These are phyloP conservation scores for Magnaporthales sp. DNA, from an alignment of 2,329 filamentous ascomycete genomes.

Conservation along the genomic window DNA sequence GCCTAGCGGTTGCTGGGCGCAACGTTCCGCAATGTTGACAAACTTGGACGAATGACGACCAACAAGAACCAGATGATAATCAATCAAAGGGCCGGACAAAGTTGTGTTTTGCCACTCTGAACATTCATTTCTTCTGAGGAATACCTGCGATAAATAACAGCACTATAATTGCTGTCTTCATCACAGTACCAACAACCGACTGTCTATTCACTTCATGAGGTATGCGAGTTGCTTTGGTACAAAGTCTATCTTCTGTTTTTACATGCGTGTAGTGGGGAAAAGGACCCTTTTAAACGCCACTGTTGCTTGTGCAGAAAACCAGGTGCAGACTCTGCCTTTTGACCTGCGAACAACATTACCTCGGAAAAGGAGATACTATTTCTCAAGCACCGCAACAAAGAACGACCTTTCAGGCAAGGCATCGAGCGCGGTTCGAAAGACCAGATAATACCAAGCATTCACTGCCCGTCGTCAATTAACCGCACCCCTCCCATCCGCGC, in stretches of 20 bases:
- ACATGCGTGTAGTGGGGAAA: background rate
- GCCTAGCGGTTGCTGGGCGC: background rate
- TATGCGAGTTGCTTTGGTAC: background rate
- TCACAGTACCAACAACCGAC: background rate
- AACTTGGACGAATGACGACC: background rate
- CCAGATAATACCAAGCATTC: slow-evolving; percentile 15
- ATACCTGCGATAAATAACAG: background rate
- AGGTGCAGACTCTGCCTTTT: slow-evolving; percentile 16
- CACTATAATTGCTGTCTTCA: background rate
- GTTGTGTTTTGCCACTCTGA: background rate
- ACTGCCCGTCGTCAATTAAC: slow-evolving; percentile 10
- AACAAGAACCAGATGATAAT: background rate
- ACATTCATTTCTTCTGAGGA: background rate
- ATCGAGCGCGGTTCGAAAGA: slow-evolving; percentile 16
- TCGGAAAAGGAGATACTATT: slow-evolving; percentile 8
- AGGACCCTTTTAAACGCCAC: background rate
- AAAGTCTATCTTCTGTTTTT: background rate
- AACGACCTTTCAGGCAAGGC: slow-evolving; percentile 3
- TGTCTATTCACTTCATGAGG: background rate
- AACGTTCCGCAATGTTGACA: background rate
- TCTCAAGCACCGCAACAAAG: background rate
- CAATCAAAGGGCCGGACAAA: background rate
- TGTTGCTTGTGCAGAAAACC: slow-evolving; percentile 13
- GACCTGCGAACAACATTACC: slow-evolving; percentile 17
- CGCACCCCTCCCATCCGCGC: background rate